Evolutionary conservation across 2,329 filamentous ascomycete species (phyloP), one percentile per base, ranked within the genome.

Genomic region (Sporothrix schenckii): DNA sequence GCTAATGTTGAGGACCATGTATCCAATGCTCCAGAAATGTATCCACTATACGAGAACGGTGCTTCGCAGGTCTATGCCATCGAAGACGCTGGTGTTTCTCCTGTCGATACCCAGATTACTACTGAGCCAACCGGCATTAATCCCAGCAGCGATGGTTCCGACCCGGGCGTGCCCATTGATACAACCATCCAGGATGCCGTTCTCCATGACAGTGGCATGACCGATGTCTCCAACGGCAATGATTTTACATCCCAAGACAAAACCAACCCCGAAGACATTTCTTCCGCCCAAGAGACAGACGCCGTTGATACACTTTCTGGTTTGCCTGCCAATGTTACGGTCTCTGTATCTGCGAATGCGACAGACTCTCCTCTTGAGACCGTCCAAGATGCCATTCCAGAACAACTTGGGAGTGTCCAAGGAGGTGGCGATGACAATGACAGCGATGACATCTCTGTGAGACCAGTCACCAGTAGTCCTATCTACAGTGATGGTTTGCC

Each of bases 381-480:
- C 3, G 14, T 30, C 13, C 30, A 41, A 4, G 61, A 61, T n/a
- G 52, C 58, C 27, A 63, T 63, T 34, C 14, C 63, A 16, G 50
- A 66, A 16, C 61, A 70, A 34, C 44, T 70, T n/a, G 47, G 44
- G 16, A 63, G 53, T 30, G 52, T 54, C 34, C 30, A 30, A 4
- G 30, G 53, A 30, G 7, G 19, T 13, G 58, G 56, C n/a, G 19
- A 27, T 9, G 16, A 52, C 21, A 39, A 30, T 41, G 24, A 47
- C 27, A n/a, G 24, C 24, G 10, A 54, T n/a, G 27, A 16, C 4
- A 11, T 24, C 70, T 19, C 5, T 58, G 14, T 16, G 30, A 27
- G 39, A 30, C 52, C 52, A n/a, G 41, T 39, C 50, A 66, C 39
- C 34, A 47, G 54, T 39, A 52, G 50, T 16, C 49, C 50, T 3